Percentiles rank a stretch among this genome's conserved stretches.
These are phyloP conservation scores for Ceratopteris richardii DNA, from an alignment of 75 land plant genomes.

Conservation along the genomic window DNA sequence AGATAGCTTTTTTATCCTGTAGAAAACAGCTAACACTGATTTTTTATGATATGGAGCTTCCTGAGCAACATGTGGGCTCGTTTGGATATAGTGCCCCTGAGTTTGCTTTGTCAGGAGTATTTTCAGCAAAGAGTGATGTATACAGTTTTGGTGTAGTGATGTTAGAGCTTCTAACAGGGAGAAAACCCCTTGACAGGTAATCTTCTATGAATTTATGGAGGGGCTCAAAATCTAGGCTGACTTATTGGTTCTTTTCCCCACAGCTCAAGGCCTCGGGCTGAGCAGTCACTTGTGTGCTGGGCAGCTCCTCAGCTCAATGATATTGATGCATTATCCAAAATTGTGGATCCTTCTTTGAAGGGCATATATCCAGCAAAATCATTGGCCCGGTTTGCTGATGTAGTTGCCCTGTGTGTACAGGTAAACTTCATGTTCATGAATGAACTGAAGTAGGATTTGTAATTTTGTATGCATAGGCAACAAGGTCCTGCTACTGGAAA, in stretches of 20 bases:
- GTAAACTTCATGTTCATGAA: too few species aligned
- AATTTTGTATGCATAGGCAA: too few species aligned
- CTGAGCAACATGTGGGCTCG: conserved; percentile 29
- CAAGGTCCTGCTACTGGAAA: too few species aligned
- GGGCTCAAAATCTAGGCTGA: neutral
- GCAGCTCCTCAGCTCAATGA: conserved; percentile 66
- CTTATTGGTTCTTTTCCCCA: neutral
- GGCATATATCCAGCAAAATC: conserved; percentile 54
- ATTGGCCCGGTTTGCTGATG: conserved; percentile 54
- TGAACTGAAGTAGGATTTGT: too few species aligned
- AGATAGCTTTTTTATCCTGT: neutral
- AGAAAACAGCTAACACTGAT: neutral
- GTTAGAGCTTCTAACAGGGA: conserved; percentile 72
- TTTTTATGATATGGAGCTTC: conserved; percentile 13
- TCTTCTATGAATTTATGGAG: neutral
- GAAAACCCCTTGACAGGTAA: conserved; percentile 69
- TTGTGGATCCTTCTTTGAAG: conserved; percentile 64
- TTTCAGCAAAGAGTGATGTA: conserved; percentile 56
- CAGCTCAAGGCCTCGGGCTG: conserved; percentile 52
- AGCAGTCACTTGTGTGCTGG: conserved; percentile 63
- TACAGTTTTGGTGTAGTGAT: conserved; percentile 84
- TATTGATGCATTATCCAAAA: conserved; percentile 52
- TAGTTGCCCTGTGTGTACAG: conserved; percentile 58
- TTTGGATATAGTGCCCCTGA: conserved; percentile 69
- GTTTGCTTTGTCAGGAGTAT: conserved; percentile 42